Base-by-base conservation (phyloP, 2,329 filamentous ascomycete species). In the Hymenoscyphus infarciens region DNA sequence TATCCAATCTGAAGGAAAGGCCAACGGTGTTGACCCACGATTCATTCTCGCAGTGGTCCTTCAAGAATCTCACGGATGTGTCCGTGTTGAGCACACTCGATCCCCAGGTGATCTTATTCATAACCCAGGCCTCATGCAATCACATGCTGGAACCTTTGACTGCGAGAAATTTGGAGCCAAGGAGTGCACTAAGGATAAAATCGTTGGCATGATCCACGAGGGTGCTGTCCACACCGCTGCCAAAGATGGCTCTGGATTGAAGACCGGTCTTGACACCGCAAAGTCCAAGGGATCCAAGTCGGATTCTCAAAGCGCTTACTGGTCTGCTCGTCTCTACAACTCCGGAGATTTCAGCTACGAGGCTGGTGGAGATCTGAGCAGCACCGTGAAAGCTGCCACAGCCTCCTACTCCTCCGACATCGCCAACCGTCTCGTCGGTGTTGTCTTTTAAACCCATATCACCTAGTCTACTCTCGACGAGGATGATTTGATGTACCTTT, bases 301-400 rank as follows among this genome's bases (percentile, higher is more conserved):
- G 22, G 71, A 70, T 10, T 72, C 67, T 38, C 66, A 67, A 33
- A 66, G 62, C 15, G 71, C 69, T 62, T 74, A 74, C 64, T 70
- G 72, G 56, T 75, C 73, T 25, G 75, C 76, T 15, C 69, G 76
- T 29, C 68, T 73, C 56, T 78, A 78, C 71, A 78, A 78, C 68
- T 77, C 76, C 2, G 77, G 77, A 35, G 42, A 49, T 49, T 49
- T 19, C 42, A 68, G 66, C 1, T 67, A 77, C 42, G 70, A 67
- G 53, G 3, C 64, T 0, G 69, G 69, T 3, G 71, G 70, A 1
- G 74, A 77, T 61, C 69, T 54, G 22, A 54, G 63, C 8, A 59
- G 61, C 16, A 49, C 42, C 3, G 42, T 49, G 27, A 49, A 49
- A n/a, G 60, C 42, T 29, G 63, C 67, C 13, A 68, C 65, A n/a